Percentiles rank a stretch among this genome's conserved stretches.
These are phyloP conservation scores for Candida adriatica DNA, from an alignment of 805 yeast species.

Conservation along the genomic window DNA sequence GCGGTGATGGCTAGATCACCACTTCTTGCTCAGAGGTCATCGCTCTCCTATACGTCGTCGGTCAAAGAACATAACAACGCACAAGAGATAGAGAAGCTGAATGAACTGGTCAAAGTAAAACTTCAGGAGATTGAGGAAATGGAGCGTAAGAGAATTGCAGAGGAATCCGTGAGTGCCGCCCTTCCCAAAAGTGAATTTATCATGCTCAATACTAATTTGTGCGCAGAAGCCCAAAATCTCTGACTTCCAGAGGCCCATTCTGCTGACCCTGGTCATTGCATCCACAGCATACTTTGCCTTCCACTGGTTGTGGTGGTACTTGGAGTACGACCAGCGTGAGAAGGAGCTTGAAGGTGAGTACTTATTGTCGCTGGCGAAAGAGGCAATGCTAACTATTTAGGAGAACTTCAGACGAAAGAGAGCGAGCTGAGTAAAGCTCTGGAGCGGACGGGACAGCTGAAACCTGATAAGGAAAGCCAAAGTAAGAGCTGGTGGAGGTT, in stretches of 20 bases:
- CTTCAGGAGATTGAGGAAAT: slow-evolving; percentile 15
- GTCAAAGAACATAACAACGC: slow-evolving; percentile 10
- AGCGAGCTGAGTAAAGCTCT: slow-evolving; percentile 6
- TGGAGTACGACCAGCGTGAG: slow-evolving; percentile 19
- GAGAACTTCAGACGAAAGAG: slow-evolving; percentile 9
- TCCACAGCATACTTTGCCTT: slow-evolving; percentile 19
- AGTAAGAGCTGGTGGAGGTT: slow-evolving; percentile 1
- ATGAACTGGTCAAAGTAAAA: slow-evolving; percentile 16
- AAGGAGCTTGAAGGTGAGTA: slow-evolving; percentile 16
- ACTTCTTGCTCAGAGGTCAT: not conserved
- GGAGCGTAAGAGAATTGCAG: slow-evolving; percentile 10
- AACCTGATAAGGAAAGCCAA: not conserved
- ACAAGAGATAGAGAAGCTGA: slow-evolving; percentile 19
- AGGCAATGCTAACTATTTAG: too few relatives aligned
- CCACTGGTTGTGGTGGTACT: slow-evolving; percentile 22
- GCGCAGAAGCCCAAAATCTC: slow-evolving; percentile 21
- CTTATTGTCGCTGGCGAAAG: too few relatives aligned
- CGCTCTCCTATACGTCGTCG: not conserved
- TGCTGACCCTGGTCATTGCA: slow-evolving; percentile 17
- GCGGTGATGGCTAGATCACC: too few relatives aligned
- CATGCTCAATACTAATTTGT: not conserved
- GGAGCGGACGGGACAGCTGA: slow-evolving; percentile 2
- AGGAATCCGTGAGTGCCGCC: slow-evolving; percentile 11
- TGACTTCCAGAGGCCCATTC: slow-evolving; percentile 20
- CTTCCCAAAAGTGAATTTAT: not conserved